Conservation (phyloP, 176 grass and related monocot genomes). For the Eragrostis nindensis region DNA sequence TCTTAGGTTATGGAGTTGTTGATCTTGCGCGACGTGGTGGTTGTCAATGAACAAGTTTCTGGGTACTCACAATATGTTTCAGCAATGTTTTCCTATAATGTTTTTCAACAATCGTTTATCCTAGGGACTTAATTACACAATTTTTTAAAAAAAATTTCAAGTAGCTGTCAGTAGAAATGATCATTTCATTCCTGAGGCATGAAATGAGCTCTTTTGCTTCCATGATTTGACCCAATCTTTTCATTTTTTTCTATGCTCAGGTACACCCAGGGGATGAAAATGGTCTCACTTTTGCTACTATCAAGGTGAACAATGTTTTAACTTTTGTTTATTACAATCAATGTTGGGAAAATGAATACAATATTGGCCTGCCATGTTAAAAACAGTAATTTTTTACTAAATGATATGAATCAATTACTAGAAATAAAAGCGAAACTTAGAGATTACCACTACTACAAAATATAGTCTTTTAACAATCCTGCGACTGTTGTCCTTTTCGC, state of each 20-base stretch:
- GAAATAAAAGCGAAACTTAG: neutral
- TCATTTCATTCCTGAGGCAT: neutral
- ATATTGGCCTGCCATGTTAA: neutral
- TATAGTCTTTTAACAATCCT: neutral
- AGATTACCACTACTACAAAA: neutral
- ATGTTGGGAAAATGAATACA: neutral
- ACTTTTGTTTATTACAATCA: neutral
- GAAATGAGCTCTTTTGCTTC: neutral
- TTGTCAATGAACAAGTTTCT: conserved; percentile 69
- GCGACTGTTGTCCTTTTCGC: neutral
- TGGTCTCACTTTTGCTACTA: conserved; percentile 79
- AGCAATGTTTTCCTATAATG: neutral
- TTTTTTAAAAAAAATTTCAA: conserved; percentile 1
- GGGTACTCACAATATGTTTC: conserved; percentile 57
- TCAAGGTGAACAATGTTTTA: conserved; percentile 67
- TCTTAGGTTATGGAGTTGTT: conserved; percentile 68
- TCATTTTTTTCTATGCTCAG: conserved; percentile 49
- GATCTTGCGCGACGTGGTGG: conserved; percentile 89
- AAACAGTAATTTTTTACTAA: neutral
- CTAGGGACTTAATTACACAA: conserved; percentile 17
- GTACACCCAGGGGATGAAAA: conserved; percentile 79
- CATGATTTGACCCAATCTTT: neutral
- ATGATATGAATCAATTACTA: neutral
- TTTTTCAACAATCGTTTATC: neutral
- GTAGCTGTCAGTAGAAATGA: neutral